These are phyloP conservation scores for Marvania coccoides DNA, from an alignment of 139 green algal genomes.

Conservation along the genomic window DNA sequence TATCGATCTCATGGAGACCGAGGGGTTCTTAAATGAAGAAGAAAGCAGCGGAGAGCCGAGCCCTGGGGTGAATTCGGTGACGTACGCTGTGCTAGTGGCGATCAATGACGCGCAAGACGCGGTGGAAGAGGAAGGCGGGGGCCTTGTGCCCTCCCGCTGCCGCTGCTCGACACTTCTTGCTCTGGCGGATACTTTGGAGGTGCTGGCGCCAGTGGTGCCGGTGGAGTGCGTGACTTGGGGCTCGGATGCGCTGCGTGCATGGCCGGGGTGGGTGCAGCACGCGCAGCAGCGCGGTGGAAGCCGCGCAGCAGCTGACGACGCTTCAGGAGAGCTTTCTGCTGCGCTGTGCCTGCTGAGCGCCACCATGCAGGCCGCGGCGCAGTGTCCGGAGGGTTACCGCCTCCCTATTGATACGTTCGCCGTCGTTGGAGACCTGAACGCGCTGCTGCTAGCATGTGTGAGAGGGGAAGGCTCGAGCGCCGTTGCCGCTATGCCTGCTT, in stretches of 20 bases:
- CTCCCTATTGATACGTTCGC: too few species aligned
- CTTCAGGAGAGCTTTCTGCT: not conserved
- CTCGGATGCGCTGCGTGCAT: not conserved
- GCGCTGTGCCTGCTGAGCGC: slow-evolving; percentile 17
- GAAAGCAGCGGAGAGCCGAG: not conserved
- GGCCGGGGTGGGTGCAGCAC: too few species aligned
- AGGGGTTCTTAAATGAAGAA: too few species aligned
- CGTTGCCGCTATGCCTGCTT: not conserved
- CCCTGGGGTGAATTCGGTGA: slow-evolving; percentile 1
- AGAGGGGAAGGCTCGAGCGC: not conserved
- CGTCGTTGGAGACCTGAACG: too few species aligned
- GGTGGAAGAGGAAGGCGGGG: too few species aligned
- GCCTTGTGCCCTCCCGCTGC: not conserved
- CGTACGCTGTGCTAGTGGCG: not conserved
- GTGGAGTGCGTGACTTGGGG: not conserved
- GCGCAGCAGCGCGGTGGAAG: too few species aligned
- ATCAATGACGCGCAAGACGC: too few species aligned
- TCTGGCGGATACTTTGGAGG: not conserved
- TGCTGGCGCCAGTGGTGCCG: not conserved
- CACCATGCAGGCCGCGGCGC: not conserved
- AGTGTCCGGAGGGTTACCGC: too few species aligned
- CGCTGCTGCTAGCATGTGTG: not conserved
- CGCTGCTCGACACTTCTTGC: not conserved
- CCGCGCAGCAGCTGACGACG: too few species aligned
- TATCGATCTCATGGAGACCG: too few species aligned